Conservation (phyloP, 768 basidiomycete species). For the Rhodotorula paludigena region DNA sequence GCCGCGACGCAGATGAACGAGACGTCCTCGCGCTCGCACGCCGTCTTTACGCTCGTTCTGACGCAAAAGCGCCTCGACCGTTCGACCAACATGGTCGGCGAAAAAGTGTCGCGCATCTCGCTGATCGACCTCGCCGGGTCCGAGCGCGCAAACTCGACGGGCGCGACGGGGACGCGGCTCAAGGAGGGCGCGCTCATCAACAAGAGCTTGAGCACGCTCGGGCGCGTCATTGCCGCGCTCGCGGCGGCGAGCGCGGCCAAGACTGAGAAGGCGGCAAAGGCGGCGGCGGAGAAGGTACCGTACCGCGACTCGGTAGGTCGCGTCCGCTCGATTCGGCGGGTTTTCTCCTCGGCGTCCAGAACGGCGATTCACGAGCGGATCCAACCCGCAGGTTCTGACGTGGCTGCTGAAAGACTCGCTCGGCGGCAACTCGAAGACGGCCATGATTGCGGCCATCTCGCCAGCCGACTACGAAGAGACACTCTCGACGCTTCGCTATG, state of each 20-base stretch:
- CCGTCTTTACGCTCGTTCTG: slow-evolving; percentile 91
- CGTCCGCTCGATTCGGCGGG: not conserved
- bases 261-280: slow-evolving; percentile 69
- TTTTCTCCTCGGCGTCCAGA: too few species aligned
- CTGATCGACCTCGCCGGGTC: slow-evolving; percentile 95
- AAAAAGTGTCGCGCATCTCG: slow-evolving; percentile 98
- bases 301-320: slow-evolving; percentile 87
- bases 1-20: slow-evolving; percentile 99
- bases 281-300: slow-evolving; percentile 86
- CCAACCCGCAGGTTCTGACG: slow-evolving; percentile 76
- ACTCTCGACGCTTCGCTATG: slow-evolving; percentile 90
- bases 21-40: slow-evolving; percentile 93
- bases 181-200: slow-evolving; percentile 77
- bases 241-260: slow-evolving; percentile 58
- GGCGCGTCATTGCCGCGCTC: slow-evolving; percentile 91
- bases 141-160: slow-evolving; percentile 94
- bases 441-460: slow-evolving; percentile 98
- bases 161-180: slow-evolving; percentile 88
- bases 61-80: slow-evolving; percentile 85
- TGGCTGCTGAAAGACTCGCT: slow-evolving; percentile 98
- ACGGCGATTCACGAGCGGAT: too few species aligned
- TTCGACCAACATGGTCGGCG: slow-evolving; percentile 80
- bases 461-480: slow-evolving; percentile 99
- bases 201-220: slow-evolving; percentile 93
- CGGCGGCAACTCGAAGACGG: slow-evolving; percentile 92